phyloP scores from a whole-genome alignment of 306 rosid species.

The Lotus japonicus region DNA sequence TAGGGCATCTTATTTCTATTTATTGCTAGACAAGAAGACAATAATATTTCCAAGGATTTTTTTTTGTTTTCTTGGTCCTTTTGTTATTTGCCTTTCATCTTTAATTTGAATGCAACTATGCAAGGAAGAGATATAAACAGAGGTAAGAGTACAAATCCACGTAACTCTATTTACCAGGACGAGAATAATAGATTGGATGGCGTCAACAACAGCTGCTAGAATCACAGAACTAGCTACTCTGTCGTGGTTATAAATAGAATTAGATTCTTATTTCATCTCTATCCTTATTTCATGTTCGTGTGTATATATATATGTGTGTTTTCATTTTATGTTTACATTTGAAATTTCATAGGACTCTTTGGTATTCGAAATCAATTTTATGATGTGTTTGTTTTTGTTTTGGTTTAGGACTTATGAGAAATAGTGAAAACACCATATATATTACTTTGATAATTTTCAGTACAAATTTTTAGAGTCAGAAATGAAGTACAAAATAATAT shows the following conservation, averaged over 20 bases:
- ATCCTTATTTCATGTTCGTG: background rate
- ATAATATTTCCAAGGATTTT: conserved; percentile 17
- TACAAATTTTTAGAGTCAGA: too few species aligned
- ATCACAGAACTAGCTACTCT: conserved; percentile 2
- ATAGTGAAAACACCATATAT: too few species aligned
- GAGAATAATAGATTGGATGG: background rate
- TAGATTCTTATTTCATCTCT: conserved; percentile 19
- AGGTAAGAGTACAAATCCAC: background rate
- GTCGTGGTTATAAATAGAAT: background rate
- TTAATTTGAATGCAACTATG: conserved; percentile 2
- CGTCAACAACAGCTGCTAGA: background rate
- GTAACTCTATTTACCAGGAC: background rate
- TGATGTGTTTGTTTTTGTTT: too few species aligned
- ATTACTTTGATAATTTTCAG: too few species aligned
- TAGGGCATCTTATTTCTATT: conserved; percentile 19
- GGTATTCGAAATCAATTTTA: too few species aligned
- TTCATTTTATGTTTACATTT: too few species aligned
- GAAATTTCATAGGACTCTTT: too few species aligned
- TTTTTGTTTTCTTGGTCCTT: conserved; percentile 22
- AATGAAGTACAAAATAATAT: too few species aligned
- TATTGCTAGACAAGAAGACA: conserved; percentile 25
- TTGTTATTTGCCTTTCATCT: conserved; percentile 10
- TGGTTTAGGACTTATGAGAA: too few species aligned
- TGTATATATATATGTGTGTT: too few species aligned
- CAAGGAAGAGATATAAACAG: background rate